Conservation (phyloP, 2,329 filamentous ascomycete species). For the Verticillium longisporum region DNA sequence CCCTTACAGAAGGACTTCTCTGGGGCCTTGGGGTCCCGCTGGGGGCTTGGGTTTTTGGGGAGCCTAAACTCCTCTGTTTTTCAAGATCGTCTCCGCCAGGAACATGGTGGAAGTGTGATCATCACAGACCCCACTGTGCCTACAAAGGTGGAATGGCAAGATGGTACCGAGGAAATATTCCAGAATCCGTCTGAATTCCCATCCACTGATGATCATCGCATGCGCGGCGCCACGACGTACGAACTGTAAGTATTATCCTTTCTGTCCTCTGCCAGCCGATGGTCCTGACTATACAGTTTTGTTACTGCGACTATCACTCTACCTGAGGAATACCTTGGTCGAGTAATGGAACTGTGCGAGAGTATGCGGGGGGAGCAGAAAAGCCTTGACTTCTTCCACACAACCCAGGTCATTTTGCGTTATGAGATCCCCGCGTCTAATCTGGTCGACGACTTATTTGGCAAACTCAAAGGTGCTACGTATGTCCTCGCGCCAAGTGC, state of each 20-base stretch:
- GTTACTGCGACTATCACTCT: conserved; percentile 82
- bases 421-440: conserved; percentile 86
- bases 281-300: conserved; percentile 32
- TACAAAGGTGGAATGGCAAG: conserved; percentile 73
- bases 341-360: conserved; percentile 93
- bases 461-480: conserved; percentile 86
- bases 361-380: conserved; percentile 80
- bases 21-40: conserved; percentile 87
- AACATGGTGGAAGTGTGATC: conserved; percentile 91
- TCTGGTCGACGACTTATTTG: conserved; percentile 94
- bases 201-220: conserved; percentile 47
- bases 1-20: conserved; percentile 92
- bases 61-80: conserved; percentile 99
- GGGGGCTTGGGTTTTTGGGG: conserved; percentile 91
- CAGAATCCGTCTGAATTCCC: conserved; percentile 87
- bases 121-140: conserved; percentile 95
- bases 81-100: conserved; percentile 87
- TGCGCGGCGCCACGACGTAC: conserved; percentile 36
- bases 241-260: conserved; percentile 40
- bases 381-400: conserved; percentile 83
- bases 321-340: conserved; percentile 88
- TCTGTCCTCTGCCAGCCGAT: not conserved
- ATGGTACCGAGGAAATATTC: conserved; percentile 72
- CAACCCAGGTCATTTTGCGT: conserved; percentile 88
- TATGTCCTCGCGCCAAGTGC: conserved; percentile 21